Evolutionary conservation across 495 filamentous ascomycete species (phyloP), one percentile per base, ranked within the genome.

Genomic region (Penicillium ucsense): DNA sequence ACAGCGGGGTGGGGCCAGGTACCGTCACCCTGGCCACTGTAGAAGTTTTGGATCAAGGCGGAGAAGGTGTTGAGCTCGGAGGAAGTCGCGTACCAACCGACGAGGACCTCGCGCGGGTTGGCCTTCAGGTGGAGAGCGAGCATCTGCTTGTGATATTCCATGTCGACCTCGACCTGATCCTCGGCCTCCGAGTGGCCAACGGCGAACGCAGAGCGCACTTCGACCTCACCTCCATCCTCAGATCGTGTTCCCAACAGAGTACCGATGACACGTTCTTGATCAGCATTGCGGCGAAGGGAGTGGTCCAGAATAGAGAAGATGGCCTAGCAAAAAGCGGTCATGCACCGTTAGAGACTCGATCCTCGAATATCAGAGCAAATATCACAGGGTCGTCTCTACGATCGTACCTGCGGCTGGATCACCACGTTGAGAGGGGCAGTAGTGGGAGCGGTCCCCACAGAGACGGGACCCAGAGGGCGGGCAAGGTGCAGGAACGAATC

Each of bases 121-220:
- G 89, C 90, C 74, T 89, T 89, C 54, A 95, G 79, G 64, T 95
- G 90, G 52, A 98, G 75, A 11, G 82, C 82, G 11, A 96, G 80
- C 92, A 98, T 97, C 65, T 90, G 87, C 79, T 97, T 97, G 70
- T 98, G 92, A 65, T 97, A 98, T 68, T 97, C 92, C 80, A 98
- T 95, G 67, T 98, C 92, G 50, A 98, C 94, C 64, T 98, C 92
- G 57, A 98, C 92, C 68, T 98, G 92, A 69, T 98, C 92, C 63
- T 89, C 83, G 59, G 88, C 94, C 74, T 98, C 92, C 48, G 89
- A 96, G 75, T 98, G 92, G 48, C 89, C 88, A 55, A 98, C 92
- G 47, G 94, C 94, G 65, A 97, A 98, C 70, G 86, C 89, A 67
- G 88, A 90, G 55, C 86, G 80, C 60, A 98, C 90, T 73, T 90